phyloP scores from a whole-genome alignment of 2,329 filamentous ascomycete genomes.

The Byssothecium circinans region DNA sequence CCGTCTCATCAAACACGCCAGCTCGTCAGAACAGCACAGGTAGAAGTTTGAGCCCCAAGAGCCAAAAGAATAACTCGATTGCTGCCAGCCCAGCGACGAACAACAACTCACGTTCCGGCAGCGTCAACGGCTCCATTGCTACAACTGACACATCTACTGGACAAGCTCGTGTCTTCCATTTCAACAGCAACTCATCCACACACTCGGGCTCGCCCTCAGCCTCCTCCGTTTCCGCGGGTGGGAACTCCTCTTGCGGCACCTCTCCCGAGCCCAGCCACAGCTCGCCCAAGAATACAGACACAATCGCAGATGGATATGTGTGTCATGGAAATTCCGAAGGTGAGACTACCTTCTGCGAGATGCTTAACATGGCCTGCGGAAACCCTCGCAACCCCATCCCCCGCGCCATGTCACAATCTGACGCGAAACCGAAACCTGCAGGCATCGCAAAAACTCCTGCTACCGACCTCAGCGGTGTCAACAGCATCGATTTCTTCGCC shows the following conservation, averaged over 20 bases:
- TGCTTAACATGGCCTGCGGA: conserved; percentile 59
- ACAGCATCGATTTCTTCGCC: conserved; percentile 72
- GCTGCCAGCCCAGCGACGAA: conserved; percentile 37
- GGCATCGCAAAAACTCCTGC: conserved; percentile 38
- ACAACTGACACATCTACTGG: conserved; percentile 48
- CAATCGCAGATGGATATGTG: conserved; percentile 45
- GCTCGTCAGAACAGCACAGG: conserved; percentile 26
- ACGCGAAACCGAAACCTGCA: conserved; percentile 44
- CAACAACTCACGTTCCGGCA: conserved; percentile 41
- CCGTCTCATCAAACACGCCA: conserved; percentile 24
- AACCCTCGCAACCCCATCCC: conserved; percentile 56
- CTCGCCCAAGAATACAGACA: conserved; percentile 68
- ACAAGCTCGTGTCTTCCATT: conserved; percentile 53
- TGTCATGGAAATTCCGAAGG: conserved; percentile 54
- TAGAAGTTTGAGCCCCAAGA: conserved; percentile 43
- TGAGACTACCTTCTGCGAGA: conserved; percentile 58
- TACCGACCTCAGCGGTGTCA: conserved; percentile 27
- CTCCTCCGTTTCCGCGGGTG: conserved; percentile 54
- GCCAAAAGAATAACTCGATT: conserved; percentile 25
- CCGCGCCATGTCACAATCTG: conserved; percentile 50
- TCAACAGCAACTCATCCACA: conserved; percentile 51
- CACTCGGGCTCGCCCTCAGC: conserved; percentile 55
- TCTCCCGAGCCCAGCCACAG: conserved; percentile 76
- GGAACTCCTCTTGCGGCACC: conserved; percentile 67
- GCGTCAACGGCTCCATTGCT: conserved; percentile 31